Conservation (phyloP, 208 protist species). For the Leishmania tropica region DNA sequence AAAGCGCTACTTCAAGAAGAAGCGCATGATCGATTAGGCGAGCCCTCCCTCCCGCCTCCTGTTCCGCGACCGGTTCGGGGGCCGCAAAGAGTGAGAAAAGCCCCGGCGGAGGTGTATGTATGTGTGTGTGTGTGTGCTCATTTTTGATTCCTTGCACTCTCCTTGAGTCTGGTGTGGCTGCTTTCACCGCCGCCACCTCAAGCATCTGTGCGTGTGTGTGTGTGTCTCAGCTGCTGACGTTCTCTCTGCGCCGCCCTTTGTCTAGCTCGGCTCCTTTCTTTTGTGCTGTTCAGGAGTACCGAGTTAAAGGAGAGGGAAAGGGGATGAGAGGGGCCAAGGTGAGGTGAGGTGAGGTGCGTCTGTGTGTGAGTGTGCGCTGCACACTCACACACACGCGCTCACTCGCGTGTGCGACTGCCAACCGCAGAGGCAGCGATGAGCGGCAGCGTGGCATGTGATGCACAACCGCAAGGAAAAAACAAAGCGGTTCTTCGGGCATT, state of each 20-base stretch:
- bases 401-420: background rate
- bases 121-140: background rate
- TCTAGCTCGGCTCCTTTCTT: background rate
- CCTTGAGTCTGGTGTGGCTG: background rate
- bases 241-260: background rate
- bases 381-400: too few relatives aligned
- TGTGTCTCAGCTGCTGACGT: background rate
- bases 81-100: background rate
- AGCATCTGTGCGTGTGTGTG: background rate
- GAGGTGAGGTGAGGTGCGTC: too few relatives aligned
- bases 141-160: background rate
- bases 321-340: background rate
- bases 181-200: background rate
- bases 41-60: background rate
- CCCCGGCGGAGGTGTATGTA: background rate
- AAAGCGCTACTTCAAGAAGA: conserved; percentile 87
- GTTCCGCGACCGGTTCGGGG: background rate
- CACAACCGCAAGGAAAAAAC: background rate
- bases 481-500: background rate
- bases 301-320: background rate
- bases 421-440: background rate
- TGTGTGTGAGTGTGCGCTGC: too few relatives aligned
- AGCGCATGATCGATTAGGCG: conserved; percentile 90
- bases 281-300: background rate
- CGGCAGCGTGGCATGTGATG: background rate